A percentile compares a stretch with the other conserved stretches of the same genome.
These are phyloP conservation scores for Russula ochroleuca DNA, from an alignment of 768 basidiomycete species.

Conservation along the genomic window DNA sequence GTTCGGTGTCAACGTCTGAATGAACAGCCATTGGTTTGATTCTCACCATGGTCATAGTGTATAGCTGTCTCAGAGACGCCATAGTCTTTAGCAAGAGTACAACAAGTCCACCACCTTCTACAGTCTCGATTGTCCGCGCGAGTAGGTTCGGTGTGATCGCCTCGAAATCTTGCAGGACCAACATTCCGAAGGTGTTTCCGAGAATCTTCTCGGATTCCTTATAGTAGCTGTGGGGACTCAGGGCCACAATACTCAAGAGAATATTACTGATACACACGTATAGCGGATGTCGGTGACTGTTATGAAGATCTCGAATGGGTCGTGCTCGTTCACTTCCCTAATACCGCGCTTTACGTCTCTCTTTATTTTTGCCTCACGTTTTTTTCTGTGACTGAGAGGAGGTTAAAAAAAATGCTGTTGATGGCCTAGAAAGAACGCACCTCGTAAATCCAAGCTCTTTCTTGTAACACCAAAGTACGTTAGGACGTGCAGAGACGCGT, in stretches of 20 bases:
- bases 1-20: background rate
- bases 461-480: slow-evolving; percentile 98
- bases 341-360: slow-evolving; percentile 92
- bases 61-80: slow-evolving; percentile 86
- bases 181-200: slow-evolving; percentile 97
- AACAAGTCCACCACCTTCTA: slow-evolving; percentile 90
- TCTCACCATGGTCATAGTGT: slow-evolving; percentile 77
- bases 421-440: slow-evolving; percentile 40
- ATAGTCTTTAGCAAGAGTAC: slow-evolving; percentile 92
- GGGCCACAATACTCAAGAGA: background rate
- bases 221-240: slow-evolving; percentile 59
- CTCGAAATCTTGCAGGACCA: slow-evolving; percentile 95
- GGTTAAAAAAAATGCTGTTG: background rate
- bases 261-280: slow-evolving; percentile 52
- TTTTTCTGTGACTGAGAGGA: slow-evolving; percentile 80
- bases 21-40: background rate
- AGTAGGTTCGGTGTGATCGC: slow-evolving; percentile 96
- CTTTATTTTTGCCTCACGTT: slow-evolving; percentile 95
- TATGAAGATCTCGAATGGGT: slow-evolving; percentile 97
- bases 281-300: slow-evolving; percentile 99
- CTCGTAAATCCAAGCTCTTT: slow-evolving; percentile 96
- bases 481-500: slow-evolving; percentile 80
- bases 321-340: slow-evolving; percentile 90
- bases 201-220: slow-evolving; percentile 96
- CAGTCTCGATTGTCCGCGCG: slow-evolving; percentile 95